Evolutionary conservation across 441 rosid genomes (phyloP).

Genomic region (Corymbia citriodora): DNA sequence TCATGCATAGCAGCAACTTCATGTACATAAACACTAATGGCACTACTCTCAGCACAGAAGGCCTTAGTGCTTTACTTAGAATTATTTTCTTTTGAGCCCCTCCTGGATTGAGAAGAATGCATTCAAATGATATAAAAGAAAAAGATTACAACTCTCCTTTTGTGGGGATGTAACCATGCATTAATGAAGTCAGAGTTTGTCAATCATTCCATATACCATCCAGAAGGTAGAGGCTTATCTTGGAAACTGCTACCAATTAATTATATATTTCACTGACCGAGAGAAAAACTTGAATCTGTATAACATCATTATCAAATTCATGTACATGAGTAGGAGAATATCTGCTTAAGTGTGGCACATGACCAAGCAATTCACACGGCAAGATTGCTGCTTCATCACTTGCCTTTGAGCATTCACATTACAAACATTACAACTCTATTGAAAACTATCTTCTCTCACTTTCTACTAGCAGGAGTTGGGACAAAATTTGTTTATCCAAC

Average conservation of each 20-base stretch:
- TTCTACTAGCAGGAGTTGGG: slow-evolving; percentile 34
- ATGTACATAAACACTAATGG: neutral
- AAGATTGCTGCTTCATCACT: neutral
- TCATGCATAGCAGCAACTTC: neutral
- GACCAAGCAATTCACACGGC: neutral
- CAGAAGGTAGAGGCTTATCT: neutral
- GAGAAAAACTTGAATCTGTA: neutral
- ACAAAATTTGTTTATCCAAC: slow-evolving; percentile 31
- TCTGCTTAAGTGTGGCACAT: neutral
- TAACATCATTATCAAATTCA: neutral
- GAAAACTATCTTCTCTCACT: slow-evolving; percentile 11
- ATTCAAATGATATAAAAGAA: neutral
- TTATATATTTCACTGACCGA: neutral
- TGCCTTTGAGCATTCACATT: neutral
- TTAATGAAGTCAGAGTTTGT: neutral
- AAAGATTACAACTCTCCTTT: neutral
- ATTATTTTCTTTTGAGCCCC: neutral
- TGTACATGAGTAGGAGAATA: neutral
- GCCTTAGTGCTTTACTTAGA: neutral
- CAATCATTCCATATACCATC: neutral
- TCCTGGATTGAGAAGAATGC: neutral
- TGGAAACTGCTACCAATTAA: neutral
- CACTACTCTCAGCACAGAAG: neutral
- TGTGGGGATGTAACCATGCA: neutral
- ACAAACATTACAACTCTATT: neutral